A percentile compares a stretch with the other conserved stretches of the same genome.
phyloP scores from a whole-genome alignment of 352 stramenopile genomes.

The Phytophthora citrophthora region DNA sequence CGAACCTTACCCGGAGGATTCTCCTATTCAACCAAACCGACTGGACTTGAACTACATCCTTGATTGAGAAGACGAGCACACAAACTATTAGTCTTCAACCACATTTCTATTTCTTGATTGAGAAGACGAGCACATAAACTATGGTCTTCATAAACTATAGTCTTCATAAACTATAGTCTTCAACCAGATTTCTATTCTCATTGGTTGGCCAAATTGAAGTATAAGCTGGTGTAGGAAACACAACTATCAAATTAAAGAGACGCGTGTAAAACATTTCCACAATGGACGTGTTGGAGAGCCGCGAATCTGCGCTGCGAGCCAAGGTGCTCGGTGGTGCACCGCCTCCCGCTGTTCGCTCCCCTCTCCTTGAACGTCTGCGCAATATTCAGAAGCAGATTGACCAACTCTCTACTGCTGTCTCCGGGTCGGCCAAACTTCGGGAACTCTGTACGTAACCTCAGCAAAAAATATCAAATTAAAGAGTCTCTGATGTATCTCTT shows the following conservation, averaged over 20 bases:
- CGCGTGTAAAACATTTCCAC: background rate
- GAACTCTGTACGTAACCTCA: slow-evolving; percentile 47
- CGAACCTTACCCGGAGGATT: background rate
- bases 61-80: background rate
- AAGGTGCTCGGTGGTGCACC: slow-evolving; percentile 39
- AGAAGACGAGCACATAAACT: too few species aligned
- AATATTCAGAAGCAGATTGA: slow-evolving; percentile 39
- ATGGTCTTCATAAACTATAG: too few species aligned
- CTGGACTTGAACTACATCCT: slow-evolving; percentile 1
- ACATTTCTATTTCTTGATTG: background rate
- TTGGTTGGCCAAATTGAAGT: background rate
- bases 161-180: too few species aligned
- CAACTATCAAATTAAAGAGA: background rate
- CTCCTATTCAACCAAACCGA: background rate
- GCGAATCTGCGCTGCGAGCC: slow-evolving; percentile 46
- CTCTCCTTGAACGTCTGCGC: slow-evolving; percentile 31
- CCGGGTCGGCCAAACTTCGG: slow-evolving; percentile 48
- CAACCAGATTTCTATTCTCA: background rate
- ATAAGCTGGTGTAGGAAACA: background rate
- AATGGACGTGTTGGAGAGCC: slow-evolving; percentile 63
- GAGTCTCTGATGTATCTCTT: background rate
- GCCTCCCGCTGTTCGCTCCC: background rate
- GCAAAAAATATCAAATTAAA: background rate
- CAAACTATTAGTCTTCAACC: too few species aligned
- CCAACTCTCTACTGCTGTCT: slow-evolving; percentile 36